A percentile compares a stretch with the other conserved stretches of the same genome.
These are phyloP conservation scores for Panaeolus papilionaceus DNA, from an alignment of 768 basidiomycete species.

Conservation along the genomic window DNA sequence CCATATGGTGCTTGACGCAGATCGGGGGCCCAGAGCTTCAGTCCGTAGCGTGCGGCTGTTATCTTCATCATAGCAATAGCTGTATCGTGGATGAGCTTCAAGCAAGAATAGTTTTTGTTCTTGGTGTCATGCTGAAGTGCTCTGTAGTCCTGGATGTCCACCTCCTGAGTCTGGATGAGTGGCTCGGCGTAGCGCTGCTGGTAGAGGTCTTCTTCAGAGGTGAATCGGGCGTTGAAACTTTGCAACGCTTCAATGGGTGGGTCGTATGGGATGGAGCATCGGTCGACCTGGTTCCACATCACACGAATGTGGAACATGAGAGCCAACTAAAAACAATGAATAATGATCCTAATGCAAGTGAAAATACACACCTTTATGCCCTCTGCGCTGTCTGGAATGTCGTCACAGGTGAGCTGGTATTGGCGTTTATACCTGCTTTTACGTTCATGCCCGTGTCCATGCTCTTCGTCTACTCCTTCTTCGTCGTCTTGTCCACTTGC, in stretches of 20 bases:
- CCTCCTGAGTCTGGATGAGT: background rate
- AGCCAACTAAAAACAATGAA: background rate
- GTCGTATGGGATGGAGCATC: background rate
- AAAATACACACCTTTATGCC: background rate
- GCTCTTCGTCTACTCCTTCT: background rate
- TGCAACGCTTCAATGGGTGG: constrained; percentile 3
- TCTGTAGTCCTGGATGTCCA: constrained; percentile 10
- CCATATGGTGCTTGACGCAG: constrained; percentile 12
- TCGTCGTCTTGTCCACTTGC: background rate
- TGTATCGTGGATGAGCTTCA: background rate
- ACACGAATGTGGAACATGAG: constrained; percentile 15
- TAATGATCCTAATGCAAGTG: no score
- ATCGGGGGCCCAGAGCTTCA: constrained; percentile 9
- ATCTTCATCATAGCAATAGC: background rate
- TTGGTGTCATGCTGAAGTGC: background rate
- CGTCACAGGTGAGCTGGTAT: background rate
- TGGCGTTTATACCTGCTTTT: background rate
- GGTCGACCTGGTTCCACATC: constrained; percentile 10
- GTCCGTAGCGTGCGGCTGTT: constrained; percentile 6
- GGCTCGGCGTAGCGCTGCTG: constrained; percentile 2
- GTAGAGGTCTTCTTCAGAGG: constrained; percentile 10
- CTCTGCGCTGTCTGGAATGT: background rate
- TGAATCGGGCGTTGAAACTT: background rate
- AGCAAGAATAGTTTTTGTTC: background rate
- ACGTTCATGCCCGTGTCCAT: no score